phyloP scores from a whole-genome alignment of 2,329 filamentous ascomycete genomes.

The Calonectria pseudoturangicola region DNA sequence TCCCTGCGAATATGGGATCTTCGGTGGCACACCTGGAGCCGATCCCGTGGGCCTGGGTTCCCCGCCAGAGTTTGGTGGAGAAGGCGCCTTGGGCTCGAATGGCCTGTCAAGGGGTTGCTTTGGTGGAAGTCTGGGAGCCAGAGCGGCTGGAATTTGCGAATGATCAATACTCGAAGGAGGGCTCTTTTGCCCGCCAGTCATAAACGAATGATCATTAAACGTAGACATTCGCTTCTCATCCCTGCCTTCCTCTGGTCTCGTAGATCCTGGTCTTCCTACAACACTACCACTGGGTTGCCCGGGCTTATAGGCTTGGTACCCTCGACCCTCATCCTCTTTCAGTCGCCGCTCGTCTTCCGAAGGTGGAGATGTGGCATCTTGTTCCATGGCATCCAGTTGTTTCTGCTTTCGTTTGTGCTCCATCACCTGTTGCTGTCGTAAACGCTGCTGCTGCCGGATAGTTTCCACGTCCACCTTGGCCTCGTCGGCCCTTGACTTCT shows the following conservation, averaged over 20 bases:
- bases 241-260: slow-evolving; percentile 30
- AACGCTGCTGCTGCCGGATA: slow-evolving; percentile 15
- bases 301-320: slow-evolving; percentile 48
- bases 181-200: slow-evolving; percentile 48
- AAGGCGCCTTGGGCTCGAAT: slow-evolving; percentile 32
- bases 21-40: slow-evolving; percentile 9
- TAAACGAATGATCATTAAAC: slow-evolving; percentile 53
- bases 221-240: slow-evolving; percentile 39
- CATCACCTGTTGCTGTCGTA: slow-evolving; percentile 35
- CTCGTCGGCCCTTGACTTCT: slow-evolving; percentile 44
- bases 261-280: slow-evolving; percentile 30
- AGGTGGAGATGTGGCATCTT: slow-evolving; percentile 39
- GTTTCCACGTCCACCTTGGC: slow-evolving; percentile 36
- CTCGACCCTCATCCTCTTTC: slow-evolving; percentile 20
- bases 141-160: slow-evolving; percentile 47
- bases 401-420: slow-evolving; percentile 15
- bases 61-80: slow-evolving; percentile 8
- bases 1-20: slow-evolving; percentile 24
- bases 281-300: neutral
- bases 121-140: slow-evolving; percentile 50
- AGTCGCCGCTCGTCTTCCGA: slow-evolving; percentile 37
- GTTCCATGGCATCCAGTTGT: slow-evolving; percentile 32
- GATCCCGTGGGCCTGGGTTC: slow-evolving; percentile 18
- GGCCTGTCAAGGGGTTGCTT: slow-evolving; percentile 43
- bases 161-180: slow-evolving; percentile 46